Evolutionary conservation across 495 filamentous ascomycete genomes (phyloP).

Genomic region (Amniculicola lignicola): DNA sequence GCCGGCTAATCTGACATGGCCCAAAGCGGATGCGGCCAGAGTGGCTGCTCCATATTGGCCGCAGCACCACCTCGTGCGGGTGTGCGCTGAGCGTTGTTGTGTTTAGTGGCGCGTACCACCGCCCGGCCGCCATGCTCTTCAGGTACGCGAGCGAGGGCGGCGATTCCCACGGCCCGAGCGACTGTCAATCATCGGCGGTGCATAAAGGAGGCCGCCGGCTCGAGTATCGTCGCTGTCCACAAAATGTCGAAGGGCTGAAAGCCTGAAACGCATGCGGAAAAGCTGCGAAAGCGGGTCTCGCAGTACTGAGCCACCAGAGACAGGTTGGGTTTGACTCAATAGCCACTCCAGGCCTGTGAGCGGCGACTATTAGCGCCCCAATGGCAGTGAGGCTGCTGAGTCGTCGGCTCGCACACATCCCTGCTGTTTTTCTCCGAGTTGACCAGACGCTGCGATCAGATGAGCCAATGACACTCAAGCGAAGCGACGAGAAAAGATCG

Average conservation of each 20-base stretch:
- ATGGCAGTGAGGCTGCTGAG: constrained; percentile 18
- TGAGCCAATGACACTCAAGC: constrained; percentile 21
- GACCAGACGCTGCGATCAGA: constrained; percentile 15
- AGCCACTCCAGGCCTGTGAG: constrained; percentile 26
- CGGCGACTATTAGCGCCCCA: constrained; percentile 28
- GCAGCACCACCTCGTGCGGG: constrained; percentile 4
- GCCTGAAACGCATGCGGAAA: constrained; percentile 33
- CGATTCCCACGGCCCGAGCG: constrained; percentile 12
- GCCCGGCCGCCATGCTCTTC: constrained; percentile 1
- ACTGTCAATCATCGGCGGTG: constrained; percentile 9
- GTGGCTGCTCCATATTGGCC: constrained; percentile 25
- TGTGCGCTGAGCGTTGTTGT: constrained; percentile 24
- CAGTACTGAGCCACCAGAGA: constrained; percentile 29
- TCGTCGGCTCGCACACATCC: constrained; percentile 18
- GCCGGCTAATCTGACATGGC: constrained; percentile 30
- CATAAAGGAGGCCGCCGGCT: constrained; percentile 26
- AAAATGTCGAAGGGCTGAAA: constrained; percentile 28
- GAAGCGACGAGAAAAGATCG: constrained; percentile 30
- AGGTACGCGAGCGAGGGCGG: constrained; percentile 24
- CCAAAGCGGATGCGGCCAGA: constrained; percentile 22
- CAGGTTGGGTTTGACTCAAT: constrained; percentile 29
- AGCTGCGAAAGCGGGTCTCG: constrained; percentile 5
- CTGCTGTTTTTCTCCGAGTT: constrained; percentile 30
- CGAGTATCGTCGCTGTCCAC: constrained; percentile 14
- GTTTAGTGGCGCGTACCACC: constrained; percentile 24